A percentile compares a stretch with the other conserved stretches of the same genome.
Conservation (phyloP, 441 rosid species). For the Pelargonium australe region DNA sequence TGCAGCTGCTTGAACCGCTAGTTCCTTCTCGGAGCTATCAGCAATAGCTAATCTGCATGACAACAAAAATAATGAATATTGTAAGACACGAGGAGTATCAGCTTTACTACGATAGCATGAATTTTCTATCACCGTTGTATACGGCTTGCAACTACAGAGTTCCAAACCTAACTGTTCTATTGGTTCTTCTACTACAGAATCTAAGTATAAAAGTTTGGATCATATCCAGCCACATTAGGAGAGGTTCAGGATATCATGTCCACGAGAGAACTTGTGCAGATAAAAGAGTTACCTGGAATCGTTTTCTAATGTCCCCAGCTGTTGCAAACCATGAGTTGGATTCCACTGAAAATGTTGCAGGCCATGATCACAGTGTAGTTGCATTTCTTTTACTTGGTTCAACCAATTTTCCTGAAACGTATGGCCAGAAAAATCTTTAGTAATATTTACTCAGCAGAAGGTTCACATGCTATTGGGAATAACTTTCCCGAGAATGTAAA, state of each 20-base stretch:
- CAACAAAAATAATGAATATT: constrained; percentile 2
- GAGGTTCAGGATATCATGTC: background rate
- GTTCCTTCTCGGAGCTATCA: constrained; percentile 41
- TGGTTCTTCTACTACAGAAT: too few species aligned
- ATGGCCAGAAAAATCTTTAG: background rate
- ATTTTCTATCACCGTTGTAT: too few species aligned
- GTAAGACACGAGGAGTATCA: background rate
- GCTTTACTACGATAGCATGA: background rate
- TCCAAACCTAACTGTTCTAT: too few species aligned
- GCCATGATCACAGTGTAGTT: constrained; percentile 23
- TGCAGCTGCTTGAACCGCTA: constrained; percentile 85
- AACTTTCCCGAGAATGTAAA: background rate
- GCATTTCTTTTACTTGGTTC: constrained; percentile 25
- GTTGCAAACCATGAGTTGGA: background rate
- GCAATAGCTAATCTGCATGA: constrained; percentile 42
- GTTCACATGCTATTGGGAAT: background rate
- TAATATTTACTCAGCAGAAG: background rate
- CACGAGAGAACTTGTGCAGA: background rate
- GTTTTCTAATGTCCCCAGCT: constrained; percentile 14
- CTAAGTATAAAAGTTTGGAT: too few species aligned
- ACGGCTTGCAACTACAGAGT: too few species aligned
- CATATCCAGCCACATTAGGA: background rate
- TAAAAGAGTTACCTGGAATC: constrained; percentile 15
- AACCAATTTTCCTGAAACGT: constrained; percentile 21
- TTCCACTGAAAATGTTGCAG: constrained; percentile 14